phyloP scores from a whole-genome alignment of 2,329 filamentous ascomycete genomes.

The Zopfia rhizophila region DNA sequence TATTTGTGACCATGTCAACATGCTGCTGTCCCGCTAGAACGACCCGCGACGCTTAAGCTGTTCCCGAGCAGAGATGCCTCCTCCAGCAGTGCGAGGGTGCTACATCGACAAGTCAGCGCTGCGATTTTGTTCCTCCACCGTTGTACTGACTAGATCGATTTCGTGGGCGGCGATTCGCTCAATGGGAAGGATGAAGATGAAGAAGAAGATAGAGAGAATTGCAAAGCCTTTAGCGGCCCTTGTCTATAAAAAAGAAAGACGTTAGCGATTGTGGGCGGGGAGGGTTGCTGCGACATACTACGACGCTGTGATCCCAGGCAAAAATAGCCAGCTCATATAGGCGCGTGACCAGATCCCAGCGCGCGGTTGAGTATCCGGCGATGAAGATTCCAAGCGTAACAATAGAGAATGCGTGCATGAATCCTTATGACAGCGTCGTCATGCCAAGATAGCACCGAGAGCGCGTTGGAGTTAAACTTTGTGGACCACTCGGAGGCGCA shows the following conservation, averaged over 20 bases:
- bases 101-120: slow-evolving; percentile 53
- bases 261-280: slow-evolving; percentile 6
- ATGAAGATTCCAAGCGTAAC: slow-evolving; percentile 98
- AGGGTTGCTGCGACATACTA: slow-evolving; percentile 70
- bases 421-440: slow-evolving; percentile 38
- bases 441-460: slow-evolving; percentile 28
- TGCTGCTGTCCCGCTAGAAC: slow-evolving; percentile 72
- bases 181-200: slow-evolving; percentile 84
- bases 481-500: neutral
- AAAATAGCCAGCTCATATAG: slow-evolving; percentile 97
- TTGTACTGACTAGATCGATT: slow-evolving; percentile 74
- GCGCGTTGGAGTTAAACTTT: neutral
- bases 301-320: slow-evolving; percentile 98
- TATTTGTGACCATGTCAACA: slow-evolving; percentile 72
- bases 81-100: slow-evolving; percentile 82
- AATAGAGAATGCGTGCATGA: slow-evolving; percentile 98
- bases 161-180: slow-evolving; percentile 84
- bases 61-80: slow-evolving; percentile 92
- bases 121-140: neutral
- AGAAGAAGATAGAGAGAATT: slow-evolving; percentile 84
- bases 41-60: slow-evolving; percentile 94
- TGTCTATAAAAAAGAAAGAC: slow-evolving; percentile 63
- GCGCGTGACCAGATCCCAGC: slow-evolving; percentile 97
- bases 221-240: slow-evolving; percentile 87
- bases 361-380: slow-evolving; percentile 98